A percentile compares a stretch with the other conserved stretches of the same genome.
phyloP scores from a whole-genome alignment of 495 filamentous ascomycete genomes.

The Trichoderma erinaceum region DNA sequence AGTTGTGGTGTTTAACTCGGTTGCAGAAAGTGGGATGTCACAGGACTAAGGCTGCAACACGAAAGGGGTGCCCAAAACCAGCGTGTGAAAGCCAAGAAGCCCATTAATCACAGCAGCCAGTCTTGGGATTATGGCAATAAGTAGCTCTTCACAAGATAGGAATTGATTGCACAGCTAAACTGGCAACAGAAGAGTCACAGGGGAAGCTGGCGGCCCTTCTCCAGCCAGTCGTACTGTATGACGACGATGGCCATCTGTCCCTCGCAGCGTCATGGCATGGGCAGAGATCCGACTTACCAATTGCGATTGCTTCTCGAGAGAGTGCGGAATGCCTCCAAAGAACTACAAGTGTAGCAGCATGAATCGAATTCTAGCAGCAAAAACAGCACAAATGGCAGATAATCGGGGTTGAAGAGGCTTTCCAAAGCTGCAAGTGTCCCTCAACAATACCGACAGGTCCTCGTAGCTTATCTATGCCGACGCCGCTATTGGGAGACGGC shows the following conservation, averaged over 20 bases:
- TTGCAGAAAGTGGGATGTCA: not conserved
- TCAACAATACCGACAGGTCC: not conserved
- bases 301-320: not conserved
- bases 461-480: constrained; percentile 9
- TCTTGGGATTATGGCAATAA: not conserved
- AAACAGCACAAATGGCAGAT: not conserved
- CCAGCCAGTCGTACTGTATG: not conserved
- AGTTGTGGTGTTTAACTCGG: not conserved
- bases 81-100: not conserved
- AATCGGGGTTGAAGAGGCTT: not conserved
- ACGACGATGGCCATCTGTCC: not conserved
- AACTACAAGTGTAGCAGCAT: not conserved
- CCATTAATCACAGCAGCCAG: not conserved
- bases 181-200: not conserved
- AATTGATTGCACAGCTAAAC: not conserved
- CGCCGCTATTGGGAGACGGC: not conserved
- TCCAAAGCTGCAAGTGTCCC: not conserved
- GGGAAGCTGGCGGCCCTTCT: not conserved
- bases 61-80: not conserved
- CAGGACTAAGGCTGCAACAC: constrained; percentile 11
- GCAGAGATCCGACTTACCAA: not conserved
- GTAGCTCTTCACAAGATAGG: not conserved
- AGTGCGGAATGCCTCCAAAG: not conserved
- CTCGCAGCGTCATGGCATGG: not conserved
- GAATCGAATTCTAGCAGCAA: not conserved